Conservation (phyloP, 1,139 yeast species). For the Blastobotrys persicus region DNA sequence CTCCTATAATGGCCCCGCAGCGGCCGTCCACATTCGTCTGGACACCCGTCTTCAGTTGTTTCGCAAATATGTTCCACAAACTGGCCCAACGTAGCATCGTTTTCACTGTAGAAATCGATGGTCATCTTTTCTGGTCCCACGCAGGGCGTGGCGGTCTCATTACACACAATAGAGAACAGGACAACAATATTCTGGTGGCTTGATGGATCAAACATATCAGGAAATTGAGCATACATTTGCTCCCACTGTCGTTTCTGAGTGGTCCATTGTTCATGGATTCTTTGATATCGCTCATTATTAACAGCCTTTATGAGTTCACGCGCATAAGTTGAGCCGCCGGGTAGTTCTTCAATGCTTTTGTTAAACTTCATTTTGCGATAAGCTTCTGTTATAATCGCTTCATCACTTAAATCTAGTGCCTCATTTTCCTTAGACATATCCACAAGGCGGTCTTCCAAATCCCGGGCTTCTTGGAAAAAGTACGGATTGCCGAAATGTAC, state of each 20-base stretch:
- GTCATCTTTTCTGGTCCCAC: conserved; percentile 81
- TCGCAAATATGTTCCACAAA: conserved; percentile 77
- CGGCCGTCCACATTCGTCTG: conserved; percentile 76
- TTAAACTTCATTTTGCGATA: conserved; percentile 21
- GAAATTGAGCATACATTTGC: conserved; percentile 48
- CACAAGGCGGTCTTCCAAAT: conserved; percentile 49
- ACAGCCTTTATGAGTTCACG: conserved; percentile 28
- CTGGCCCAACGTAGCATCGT: conserved; percentile 85
- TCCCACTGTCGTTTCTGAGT: conserved; percentile 58
- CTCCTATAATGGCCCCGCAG: conserved; percentile 76
- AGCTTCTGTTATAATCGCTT: conserved; percentile 15
- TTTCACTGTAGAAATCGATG: conserved; percentile 86
- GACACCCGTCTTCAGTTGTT: conserved; percentile 65
- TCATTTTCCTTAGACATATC: conserved; percentile 35
- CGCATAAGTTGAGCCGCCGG: conserved; percentile 27
- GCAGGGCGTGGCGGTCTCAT: conserved; percentile 87
- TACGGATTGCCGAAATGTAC: conserved; percentile 68
- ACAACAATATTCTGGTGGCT: conserved; percentile 76
- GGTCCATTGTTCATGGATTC: conserved; percentile 33
- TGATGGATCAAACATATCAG: conserved; percentile 59
- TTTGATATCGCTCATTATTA: conserved; percentile 27
- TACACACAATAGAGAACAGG: conserved; percentile 77
- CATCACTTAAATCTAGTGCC: conserved; percentile 26
- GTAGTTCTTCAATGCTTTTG: conserved; percentile 23
- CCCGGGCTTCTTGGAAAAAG: conserved; percentile 54